Conservation (phyloP, 1,284 basidiomycete genomes). For the Tylopilus sp. region DNA sequence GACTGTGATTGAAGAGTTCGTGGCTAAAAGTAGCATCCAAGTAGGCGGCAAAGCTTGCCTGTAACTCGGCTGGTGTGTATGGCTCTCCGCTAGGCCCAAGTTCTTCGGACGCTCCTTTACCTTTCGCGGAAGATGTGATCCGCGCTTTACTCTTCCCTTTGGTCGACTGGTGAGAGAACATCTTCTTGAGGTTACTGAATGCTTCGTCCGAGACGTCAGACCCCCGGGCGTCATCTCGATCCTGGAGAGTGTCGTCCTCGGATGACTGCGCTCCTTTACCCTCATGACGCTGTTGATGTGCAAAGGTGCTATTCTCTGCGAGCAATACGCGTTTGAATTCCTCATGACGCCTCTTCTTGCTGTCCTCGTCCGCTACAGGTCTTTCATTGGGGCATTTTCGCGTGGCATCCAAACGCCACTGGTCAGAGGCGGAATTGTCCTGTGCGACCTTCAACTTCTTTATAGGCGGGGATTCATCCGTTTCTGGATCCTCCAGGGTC, state of each 20-base stretch:
- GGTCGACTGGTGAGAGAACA: slow-evolving; percentile 43
- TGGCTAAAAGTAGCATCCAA: slow-evolving; percentile 1
- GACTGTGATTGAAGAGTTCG: slow-evolving; percentile 7
- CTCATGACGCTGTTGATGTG: slow-evolving; percentile 6
- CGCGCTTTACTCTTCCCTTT: slow-evolving; percentile 34
- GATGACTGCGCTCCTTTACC: slow-evolving; percentile 10
- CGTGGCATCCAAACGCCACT: slow-evolving; percentile 37
- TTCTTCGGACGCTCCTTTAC: slow-evolving; percentile 44
- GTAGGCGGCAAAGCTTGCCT: slow-evolving; percentile 42
- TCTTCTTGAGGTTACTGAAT: slow-evolving; percentile 47
- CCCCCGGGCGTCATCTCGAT: slow-evolving; percentile 26
- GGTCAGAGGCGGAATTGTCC: slow-evolving; percentile 21
- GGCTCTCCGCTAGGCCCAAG: slow-evolving; percentile 74
- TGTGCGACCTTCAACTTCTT: slow-evolving; percentile 35
- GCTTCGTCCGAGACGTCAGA: slow-evolving; percentile 44
- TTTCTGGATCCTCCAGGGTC: slow-evolving; percentile 42
- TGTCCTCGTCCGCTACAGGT: slow-evolving; percentile 13
- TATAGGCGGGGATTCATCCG: slow-evolving; percentile 35
- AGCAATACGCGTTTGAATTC: slow-evolving; percentile 56
- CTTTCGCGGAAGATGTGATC: slow-evolving; percentile 23
- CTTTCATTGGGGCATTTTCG: slow-evolving; percentile 18
- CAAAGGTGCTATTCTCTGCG: slow-evolving; percentile 40
- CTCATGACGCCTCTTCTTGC: slow-evolving; percentile 39
- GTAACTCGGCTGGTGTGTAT: slow-evolving; percentile 83
- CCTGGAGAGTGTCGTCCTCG: slow-evolving; percentile 24